These are phyloP conservation scores for Melanomma pulvis-pyrius DNA, from an alignment of 495 filamentous ascomycete genomes.

Conservation along the genomic window DNA sequence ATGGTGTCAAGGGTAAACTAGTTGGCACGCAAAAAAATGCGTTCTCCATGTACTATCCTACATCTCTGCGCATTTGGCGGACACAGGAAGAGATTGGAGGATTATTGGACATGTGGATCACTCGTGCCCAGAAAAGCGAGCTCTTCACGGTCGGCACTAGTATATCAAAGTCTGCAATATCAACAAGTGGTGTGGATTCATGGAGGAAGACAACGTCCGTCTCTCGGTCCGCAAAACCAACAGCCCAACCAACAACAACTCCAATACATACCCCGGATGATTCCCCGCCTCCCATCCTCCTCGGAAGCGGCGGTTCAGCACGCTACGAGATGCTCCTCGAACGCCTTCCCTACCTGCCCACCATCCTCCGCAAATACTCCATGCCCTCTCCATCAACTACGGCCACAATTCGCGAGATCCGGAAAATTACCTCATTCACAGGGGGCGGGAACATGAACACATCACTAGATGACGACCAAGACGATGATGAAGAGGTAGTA, in stretches of 20 bases:
- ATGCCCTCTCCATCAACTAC: slow-evolving; percentile 35
- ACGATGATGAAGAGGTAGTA: slow-evolving; percentile 47
- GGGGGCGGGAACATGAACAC: slow-evolving; percentile 48
- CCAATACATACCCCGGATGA: neutral
- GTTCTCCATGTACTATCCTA: slow-evolving; percentile 86
- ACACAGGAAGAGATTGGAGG: slow-evolving; percentile 76
- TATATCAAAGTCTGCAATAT: neutral
- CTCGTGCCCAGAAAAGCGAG: slow-evolving; percentile 45
- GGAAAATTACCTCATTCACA: slow-evolving; percentile 68
- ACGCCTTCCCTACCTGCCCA: slow-evolving; percentile 79
- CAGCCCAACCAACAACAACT: neutral
- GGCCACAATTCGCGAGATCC: slow-evolving; percentile 55
- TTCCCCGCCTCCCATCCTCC: slow-evolving; percentile 45
- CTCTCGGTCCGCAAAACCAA: slow-evolving; percentile 6
- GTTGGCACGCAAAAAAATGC: slow-evolving; percentile 55
- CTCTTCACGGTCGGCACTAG: slow-evolving; percentile 4
- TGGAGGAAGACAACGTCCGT: slow-evolving; percentile 38
- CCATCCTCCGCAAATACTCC: slow-evolving; percentile 52
- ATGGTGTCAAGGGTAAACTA: slow-evolving; percentile 40
- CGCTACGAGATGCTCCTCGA: slow-evolving; percentile 77
- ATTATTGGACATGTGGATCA: slow-evolving; percentile 67
- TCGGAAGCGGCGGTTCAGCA: slow-evolving; percentile 61
- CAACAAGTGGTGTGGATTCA: slow-evolving; percentile 39
- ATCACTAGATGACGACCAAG: slow-evolving; percentile 33
- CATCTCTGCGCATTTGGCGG: slow-evolving; percentile 73